phyloP scores from a whole-genome alignment of 1,139 yeast genomes.

The Diutina mesorugosa region DNA sequence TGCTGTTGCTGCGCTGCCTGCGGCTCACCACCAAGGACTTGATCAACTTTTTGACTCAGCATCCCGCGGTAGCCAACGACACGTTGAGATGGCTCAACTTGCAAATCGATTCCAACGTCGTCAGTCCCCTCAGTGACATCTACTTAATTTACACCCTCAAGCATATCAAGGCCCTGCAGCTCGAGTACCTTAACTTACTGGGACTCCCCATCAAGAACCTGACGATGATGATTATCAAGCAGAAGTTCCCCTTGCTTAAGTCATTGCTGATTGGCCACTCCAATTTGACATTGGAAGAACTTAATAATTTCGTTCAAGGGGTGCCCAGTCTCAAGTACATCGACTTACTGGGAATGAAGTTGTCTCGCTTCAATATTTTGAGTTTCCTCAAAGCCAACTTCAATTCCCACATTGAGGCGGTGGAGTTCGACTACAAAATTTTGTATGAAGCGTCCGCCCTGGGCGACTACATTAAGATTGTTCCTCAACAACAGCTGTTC shows the following conservation, averaged over 20 bases:
- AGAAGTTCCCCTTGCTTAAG: constrained; percentile 40
- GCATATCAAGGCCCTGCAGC: constrained; percentile 36
- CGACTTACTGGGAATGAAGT: neutral
- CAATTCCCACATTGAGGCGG: constrained; percentile 17
- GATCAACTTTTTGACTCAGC: constrained; percentile 56
- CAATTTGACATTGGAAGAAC: constrained; percentile 13
- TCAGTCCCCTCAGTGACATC: constrained; percentile 45
- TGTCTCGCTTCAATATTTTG: constrained; percentile 5
- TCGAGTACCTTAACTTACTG: constrained; percentile 53
- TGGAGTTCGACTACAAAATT: constrained; percentile 29
- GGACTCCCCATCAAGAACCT: constrained; percentile 56
- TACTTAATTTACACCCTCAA: constrained; percentile 46
- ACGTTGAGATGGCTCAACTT: constrained; percentile 65
- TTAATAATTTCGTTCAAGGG: neutral
- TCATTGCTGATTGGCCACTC: constrained; percentile 55
- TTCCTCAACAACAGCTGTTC: constrained; percentile 15
- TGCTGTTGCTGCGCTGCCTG: constrained; percentile 71
- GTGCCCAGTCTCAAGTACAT: neutral
- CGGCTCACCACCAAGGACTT: constrained; percentile 64
- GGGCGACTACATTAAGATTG: constrained; percentile 22
- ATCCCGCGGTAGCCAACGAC: constrained; percentile 50
- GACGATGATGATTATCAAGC: constrained; percentile 42
- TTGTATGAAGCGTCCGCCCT: constrained; percentile 24
- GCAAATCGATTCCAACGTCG: constrained; percentile 60
- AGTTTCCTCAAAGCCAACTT: constrained; percentile 28